phyloP scores from a whole-genome alignment of 768 basidiomycete genomes.

The Boletus rufocinnamomeus region DNA sequence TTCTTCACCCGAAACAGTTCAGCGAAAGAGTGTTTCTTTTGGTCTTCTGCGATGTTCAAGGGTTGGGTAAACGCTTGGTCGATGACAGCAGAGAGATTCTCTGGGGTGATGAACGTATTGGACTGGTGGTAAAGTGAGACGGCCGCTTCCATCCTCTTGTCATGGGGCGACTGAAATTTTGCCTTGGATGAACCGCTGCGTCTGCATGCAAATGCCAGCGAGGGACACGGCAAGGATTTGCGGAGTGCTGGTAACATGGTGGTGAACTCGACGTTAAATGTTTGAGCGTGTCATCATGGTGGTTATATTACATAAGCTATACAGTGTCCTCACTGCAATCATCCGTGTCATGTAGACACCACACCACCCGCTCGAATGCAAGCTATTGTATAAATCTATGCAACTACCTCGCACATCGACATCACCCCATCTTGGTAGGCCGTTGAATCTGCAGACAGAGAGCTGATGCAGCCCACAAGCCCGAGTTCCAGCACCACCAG shows the following conservation, averaged over 20 bases:
- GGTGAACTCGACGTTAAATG: not conserved
- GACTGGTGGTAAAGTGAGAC: conserved; percentile 79
- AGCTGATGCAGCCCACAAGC: not conserved
- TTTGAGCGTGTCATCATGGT: not conserved
- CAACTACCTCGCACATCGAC: not conserved
- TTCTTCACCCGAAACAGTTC: conserved; percentile 23
- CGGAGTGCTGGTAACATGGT: conserved; percentile 18
- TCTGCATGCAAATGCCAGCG: conserved; percentile 8
- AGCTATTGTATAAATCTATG: not conserved
- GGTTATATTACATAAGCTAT: conserved; percentile 20
- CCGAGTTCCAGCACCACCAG: not conserved
- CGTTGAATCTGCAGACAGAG: not conserved
- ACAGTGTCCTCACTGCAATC: not conserved
- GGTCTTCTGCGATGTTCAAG: conserved; percentile 19
- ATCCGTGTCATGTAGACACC: not conserved
- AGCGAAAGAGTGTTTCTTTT: conserved; percentile 12
- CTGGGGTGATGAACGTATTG: conserved; percentile 66
- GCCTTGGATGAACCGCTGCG: conserved; percentile 27
- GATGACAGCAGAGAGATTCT: conserved; percentile 64
- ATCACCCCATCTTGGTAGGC: not conserved
- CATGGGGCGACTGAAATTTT: conserved; percentile 19
- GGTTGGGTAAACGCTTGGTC: conserved; percentile 58
- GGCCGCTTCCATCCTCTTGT: conserved; percentile 62
- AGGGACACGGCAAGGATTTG: conserved; percentile 9
- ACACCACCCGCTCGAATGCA: not conserved